These are phyloP conservation scores for Graphilbum ipis-grandicollis DNA, from an alignment of 2,329 filamentous ascomycete species.

Conservation along the genomic window DNA sequence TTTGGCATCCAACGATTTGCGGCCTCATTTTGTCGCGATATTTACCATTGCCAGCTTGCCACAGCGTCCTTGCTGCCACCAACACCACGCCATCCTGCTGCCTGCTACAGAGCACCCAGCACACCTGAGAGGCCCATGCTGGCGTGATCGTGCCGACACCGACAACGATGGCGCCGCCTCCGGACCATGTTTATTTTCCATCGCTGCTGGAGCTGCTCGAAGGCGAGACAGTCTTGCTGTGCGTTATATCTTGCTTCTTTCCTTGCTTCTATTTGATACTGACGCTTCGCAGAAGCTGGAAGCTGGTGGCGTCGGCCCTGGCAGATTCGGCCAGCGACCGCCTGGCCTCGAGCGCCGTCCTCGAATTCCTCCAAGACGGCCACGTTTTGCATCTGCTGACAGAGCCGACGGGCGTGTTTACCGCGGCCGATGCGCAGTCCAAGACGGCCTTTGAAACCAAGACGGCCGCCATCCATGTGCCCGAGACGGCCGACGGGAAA, in stretches of 20 bases:
- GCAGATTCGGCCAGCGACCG: slow-evolving; percentile 38
- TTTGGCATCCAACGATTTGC: not conserved
- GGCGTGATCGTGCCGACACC: not conserved
- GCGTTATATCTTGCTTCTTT: slow-evolving; percentile 20
- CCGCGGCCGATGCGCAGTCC: slow-evolving; percentile 40
- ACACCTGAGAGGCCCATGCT: slow-evolving; percentile 1
- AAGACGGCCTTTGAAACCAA: slow-evolving; percentile 65
- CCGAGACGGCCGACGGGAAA: slow-evolving; percentile 43
- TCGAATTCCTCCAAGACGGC: slow-evolving; percentile 53
- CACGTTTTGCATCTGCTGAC: slow-evolving; percentile 52
- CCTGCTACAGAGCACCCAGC: not conserved
- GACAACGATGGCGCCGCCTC: slow-evolving; percentile 50
- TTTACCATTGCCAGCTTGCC: not conserved
- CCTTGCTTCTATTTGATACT: slow-evolving; percentile 1
- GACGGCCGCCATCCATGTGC: slow-evolving; percentile 72
- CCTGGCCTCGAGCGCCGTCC: slow-evolving; percentile 35
- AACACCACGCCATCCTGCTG: not conserved
- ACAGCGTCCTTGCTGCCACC: not conserved
- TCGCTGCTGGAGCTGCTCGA: slow-evolving; percentile 71
- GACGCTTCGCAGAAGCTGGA: slow-evolving; percentile 36
- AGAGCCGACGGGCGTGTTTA: slow-evolving; percentile 51
- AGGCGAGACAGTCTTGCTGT: slow-evolving; percentile 68
- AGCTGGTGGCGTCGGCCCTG: slow-evolving; percentile 36
- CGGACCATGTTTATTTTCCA: slow-evolving; percentile 61
- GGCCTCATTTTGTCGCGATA: not conserved